phyloP scores from a whole-genome alignment of 2,329 filamentous ascomycete genomes.

The Penicillium sp. region DNA sequence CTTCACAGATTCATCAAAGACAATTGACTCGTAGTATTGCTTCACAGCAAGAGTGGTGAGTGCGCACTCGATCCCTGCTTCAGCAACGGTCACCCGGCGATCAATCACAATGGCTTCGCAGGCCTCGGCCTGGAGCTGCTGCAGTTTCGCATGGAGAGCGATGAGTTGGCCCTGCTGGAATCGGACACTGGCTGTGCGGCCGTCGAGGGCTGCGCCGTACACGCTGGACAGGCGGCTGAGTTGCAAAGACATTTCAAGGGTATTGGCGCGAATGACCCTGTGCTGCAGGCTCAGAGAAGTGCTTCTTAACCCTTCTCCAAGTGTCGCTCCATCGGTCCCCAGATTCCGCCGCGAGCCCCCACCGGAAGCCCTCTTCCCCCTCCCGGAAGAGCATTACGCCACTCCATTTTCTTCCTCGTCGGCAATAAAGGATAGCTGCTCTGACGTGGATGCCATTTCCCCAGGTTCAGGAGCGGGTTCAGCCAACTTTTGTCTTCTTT shows the following conservation, averaged over 20 bases:
- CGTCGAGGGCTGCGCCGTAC: neutral
- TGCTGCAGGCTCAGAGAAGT: too few species aligned
- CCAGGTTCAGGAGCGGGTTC: too few species aligned
- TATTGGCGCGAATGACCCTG: too few species aligned
- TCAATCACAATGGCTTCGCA: neutral
- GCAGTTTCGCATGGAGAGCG: neutral
- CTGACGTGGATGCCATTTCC: too few species aligned
- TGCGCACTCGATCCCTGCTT: neutral
- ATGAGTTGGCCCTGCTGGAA: constrained; percentile 3
- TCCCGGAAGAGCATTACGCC: too few species aligned
- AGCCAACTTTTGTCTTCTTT: too few species aligned
- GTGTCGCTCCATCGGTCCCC: too few species aligned
- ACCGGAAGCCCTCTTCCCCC: too few species aligned
- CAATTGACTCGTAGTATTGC: neutral
- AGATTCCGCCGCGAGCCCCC: too few species aligned
- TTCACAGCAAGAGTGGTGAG: neutral
- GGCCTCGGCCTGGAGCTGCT: neutral
- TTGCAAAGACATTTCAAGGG: neutral
- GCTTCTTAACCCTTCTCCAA: too few species aligned
- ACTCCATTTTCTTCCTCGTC: too few species aligned
- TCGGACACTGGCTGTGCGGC: neutral
- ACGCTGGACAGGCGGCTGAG: neutral
- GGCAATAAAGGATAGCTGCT: too few species aligned
- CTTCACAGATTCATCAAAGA: constrained; percentile 1
- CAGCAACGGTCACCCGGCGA: neutral